Conservation (phyloP, 83 land plant species). For the Thuja plicata region DNA sequence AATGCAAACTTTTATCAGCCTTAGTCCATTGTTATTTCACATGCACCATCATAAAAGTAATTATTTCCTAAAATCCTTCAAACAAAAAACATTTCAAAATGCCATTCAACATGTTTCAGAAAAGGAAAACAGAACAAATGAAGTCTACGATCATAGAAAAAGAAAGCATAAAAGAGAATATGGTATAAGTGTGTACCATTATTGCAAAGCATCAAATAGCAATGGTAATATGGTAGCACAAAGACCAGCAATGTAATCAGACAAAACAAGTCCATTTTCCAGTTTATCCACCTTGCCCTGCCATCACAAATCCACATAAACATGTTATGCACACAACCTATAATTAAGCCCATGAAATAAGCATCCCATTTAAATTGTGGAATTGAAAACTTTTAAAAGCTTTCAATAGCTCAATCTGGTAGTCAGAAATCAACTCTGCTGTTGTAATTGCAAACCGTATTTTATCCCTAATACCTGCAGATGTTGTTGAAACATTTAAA, state of each 20-base stretch:
- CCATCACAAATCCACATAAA: slow-evolving; percentile 9
- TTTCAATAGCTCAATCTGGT: not conserved
- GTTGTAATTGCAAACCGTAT: not conserved
- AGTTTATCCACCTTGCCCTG: slow-evolving; percentile 90
- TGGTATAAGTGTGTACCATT: slow-evolving; percentile 39
- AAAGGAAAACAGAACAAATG: not conserved
- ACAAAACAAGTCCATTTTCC: slow-evolving; percentile 88
- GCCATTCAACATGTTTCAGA: not conserved
- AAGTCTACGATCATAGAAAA: not conserved
- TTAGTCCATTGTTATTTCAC: not conserved
- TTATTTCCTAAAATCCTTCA: not conserved
- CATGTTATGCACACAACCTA: not conserved
- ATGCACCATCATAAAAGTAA: not conserved
- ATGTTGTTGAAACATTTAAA: not conserved
- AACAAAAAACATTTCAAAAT: not conserved
- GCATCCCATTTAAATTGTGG: not conserved
- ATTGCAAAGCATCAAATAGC: slow-evolving; percentile 75
- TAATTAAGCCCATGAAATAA: not conserved
- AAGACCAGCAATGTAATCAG: slow-evolving; percentile 79
- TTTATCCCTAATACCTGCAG: not conserved
- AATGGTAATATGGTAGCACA: slow-evolving; percentile 91
- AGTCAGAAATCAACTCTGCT: not conserved
- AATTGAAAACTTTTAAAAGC: not conserved
- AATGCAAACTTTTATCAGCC: not conserved
- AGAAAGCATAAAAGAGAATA: slow-evolving; percentile 1